Evolutionary conservation across 345 rosid genomes (phyloP).

Genomic region (Noccaea caerulescens): DNA sequence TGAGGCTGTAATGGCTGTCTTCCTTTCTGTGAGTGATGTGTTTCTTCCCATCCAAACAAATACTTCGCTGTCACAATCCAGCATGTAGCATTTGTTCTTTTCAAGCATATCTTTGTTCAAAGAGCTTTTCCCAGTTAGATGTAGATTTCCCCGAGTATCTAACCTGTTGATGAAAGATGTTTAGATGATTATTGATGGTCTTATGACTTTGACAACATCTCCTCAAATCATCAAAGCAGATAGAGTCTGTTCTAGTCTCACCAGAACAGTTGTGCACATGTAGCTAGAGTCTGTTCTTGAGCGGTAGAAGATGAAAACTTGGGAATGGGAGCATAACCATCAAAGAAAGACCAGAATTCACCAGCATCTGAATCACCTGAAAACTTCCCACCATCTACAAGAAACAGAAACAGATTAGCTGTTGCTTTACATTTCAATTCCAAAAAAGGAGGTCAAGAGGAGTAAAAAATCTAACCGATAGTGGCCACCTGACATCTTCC

Average conservation of each 20-base stretch:
- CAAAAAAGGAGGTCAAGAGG: conserved; percentile 1
- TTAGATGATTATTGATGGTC: conserved; percentile 11
- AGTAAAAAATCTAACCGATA: conserved; percentile 54
- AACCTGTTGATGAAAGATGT: conserved; percentile 55
- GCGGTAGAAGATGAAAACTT: conserved; percentile 51
- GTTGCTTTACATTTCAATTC: background rate
- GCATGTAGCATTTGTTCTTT: conserved; percentile 72
- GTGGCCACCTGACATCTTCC: conserved; percentile 83
- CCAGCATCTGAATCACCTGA: conserved; percentile 85
- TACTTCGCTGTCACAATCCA: conserved; percentile 66
- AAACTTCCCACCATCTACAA: conserved; percentile 87
- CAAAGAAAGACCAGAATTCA: conserved; percentile 93
- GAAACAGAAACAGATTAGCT: conserved; percentile 33
- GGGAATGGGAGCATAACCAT: conserved; percentile 94
- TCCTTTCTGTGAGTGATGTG: conserved; percentile 67
- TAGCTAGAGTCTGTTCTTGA: conserved; percentile 46
- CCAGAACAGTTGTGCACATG: conserved; percentile 63
- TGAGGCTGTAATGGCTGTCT: conserved; percentile 64
- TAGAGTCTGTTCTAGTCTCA: conserved; percentile 44
- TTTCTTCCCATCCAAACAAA: conserved; percentile 90
- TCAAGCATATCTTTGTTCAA: conserved; percentile 67
- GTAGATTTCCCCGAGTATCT: conserved; percentile 58
- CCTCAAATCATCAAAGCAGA: conserved; percentile 10
- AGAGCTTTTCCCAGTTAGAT: conserved; percentile 51
- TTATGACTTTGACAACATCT: background rate